These are phyloP conservation scores for Yamadazyma ubonensis DNA, from an alignment of 805 yeast species.

Conservation along the genomic window DNA sequence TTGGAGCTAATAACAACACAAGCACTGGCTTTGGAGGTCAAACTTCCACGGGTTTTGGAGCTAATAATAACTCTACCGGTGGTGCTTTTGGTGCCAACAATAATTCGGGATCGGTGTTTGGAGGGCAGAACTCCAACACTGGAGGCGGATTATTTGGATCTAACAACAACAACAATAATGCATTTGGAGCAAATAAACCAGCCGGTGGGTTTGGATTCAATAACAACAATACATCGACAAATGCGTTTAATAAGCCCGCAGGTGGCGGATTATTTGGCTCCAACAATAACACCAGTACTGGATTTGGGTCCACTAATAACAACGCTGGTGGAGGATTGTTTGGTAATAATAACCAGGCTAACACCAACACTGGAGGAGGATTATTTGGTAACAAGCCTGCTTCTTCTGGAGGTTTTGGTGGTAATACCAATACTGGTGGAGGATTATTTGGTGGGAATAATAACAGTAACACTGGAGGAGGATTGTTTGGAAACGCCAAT, in stretches of 20 bases:
- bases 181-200: slow-evolving; percentile 30
- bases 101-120: slow-evolving; percentile 17
- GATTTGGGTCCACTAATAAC: slow-evolving; percentile 20
- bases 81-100: slow-evolving; percentile 21
- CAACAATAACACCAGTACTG: slow-evolving; percentile 22
- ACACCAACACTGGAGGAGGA: slow-evolving; percentile 14
- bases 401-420: too few relatives aligned
- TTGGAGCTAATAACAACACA: slow-evolving; percentile 28
- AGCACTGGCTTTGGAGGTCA: slow-evolving; percentile 37
- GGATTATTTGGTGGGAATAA: slow-evolving; percentile 28
- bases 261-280: slow-evolving; percentile 30
- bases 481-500: too few relatives aligned
- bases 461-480: not conserved
- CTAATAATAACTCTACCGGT: slow-evolving; percentile 17
- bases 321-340: slow-evolving; percentile 25
- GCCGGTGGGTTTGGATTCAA: slow-evolving; percentile 21
- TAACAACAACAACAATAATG: slow-evolving; percentile 21
- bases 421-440: slow-evolving; percentile 16
- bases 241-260: slow-evolving; percentile 23
- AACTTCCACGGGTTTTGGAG: slow-evolving; percentile 16
- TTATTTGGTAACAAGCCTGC: slow-evolving; percentile 23
- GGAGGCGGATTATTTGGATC: slow-evolving; percentile 25
- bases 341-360: slow-evolving; percentile 17
- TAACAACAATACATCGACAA: slow-evolving; percentile 17
- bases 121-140: slow-evolving; percentile 22